Base-by-base conservation (phyloP, 2,329 filamentous ascomycete genomes). In the Chaetomium globosum region DNA sequence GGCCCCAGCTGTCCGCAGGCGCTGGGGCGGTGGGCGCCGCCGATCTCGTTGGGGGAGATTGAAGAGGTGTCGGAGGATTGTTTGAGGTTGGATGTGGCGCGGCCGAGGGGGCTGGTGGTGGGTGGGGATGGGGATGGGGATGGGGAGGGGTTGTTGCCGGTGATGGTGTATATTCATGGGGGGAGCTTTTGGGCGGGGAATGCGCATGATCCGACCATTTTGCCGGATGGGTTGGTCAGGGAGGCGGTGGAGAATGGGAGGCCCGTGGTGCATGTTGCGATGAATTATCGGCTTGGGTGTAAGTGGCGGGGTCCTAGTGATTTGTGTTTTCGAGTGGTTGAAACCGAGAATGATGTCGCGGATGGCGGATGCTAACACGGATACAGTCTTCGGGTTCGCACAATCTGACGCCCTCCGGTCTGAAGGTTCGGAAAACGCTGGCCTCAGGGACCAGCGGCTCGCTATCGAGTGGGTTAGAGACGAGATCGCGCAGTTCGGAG, bases 361-460 rank as follows among this genome's bases (percentile, higher is more conserved):
- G n/a, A 12, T 16, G 16, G 39, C 5, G 39, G 19, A 16, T 43
- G 7, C 39, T 43, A n/a, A 43, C 39, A n/a, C 6, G 16, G 13
- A 1, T 10, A 16, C n/a, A 58, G 74, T 75, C 36, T 77, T 76
- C 54, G 75, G 75, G 0, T 77, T 76, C 53, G 71, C 73, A 0
- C 65, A 67, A 0, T 69, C 74, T 0, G 67, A 67, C 0, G 54
- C 66, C 1, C 66, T 77, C 2, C 68, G 72, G 52, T 68, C 73
- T 4, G 65, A 73, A 49, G 73, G 73, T 31, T 73, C 73, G 0
- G 43, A 74, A 31, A 74, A 75, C 30, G 68, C 71, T 2, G 71
- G 73, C 6, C 71, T 75, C 68, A 52, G 73, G 73, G 61, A 63
- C 26, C 61, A 63, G 58, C 56, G 72, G 6, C 69, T 68, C 6